Base-by-base conservation (phyloP, 345 rosid genomes). In the Zanthoxylum bungeanum region DNA sequence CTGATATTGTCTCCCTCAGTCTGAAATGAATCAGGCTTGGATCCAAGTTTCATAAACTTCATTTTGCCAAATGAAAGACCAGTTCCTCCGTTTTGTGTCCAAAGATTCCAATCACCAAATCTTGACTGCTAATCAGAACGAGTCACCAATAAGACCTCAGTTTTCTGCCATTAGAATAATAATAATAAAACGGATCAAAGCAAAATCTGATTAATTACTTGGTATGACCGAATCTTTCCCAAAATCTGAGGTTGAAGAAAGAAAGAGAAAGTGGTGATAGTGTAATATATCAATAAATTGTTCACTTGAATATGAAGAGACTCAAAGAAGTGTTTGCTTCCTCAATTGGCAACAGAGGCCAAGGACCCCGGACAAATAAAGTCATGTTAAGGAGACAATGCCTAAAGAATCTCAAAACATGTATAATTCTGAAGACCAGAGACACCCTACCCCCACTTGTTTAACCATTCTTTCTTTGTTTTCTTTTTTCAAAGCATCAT, bases 31-130 rank as follows among this genome's bases (percentile, higher is more conserved):
- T 91, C 93, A n/a, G 93, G 92, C 84, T 91, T 91, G 68, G 93
- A 91, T 58, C 97, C 97, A 79, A 91, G 93, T 80, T 91, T 91
- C 97, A 91, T 91, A 84, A 87, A 91, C 89, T 91, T 91, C 97
- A 91, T 91, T 25, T 80, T 74, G 68, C 44, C 74, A 46, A 39
- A 31, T 6, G 44, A 63, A 77, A 73, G 62, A 63, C 30, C 61
- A n/a, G 70, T 37, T 61, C 53, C 71, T 60, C 57, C 12, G 56
- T 49, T 50, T 62, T 51, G 44, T 42, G 59, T 64, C 64, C 3
- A 25, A 70, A 46, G 52, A 49, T 66, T 40, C 52, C 33, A 71
- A 76, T 39, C 14, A 59, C 51, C 37, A 27, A 59, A 58, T 69
- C 33, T 58, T 68, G 56, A 73, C 75, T 22, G 53, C 22, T 51